A percentile compares a stretch with the other conserved stretches of the same genome.
Evolutionary conservation across 768 basidiomycete species (phyloP).

Genomic region (Boletellus ananas): DNA sequence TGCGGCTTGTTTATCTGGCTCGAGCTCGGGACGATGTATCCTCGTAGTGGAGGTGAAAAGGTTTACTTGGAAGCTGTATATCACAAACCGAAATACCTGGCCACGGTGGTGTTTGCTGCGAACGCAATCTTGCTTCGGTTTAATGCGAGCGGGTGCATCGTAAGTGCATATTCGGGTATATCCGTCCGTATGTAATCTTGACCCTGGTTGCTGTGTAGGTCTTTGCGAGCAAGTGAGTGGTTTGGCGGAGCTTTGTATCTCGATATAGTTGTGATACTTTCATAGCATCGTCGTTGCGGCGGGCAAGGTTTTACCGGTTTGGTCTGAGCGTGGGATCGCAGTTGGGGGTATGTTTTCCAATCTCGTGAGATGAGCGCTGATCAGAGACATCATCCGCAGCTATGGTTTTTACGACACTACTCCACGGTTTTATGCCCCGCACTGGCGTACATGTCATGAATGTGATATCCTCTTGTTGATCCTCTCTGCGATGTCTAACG

Average conservation of each 20-base stretch:
- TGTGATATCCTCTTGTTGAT: slow-evolving; percentile 20
- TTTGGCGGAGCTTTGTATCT: not conserved
- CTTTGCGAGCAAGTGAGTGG: slow-evolving; percentile 34
- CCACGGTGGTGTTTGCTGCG: slow-evolving; percentile 45
- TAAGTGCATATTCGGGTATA: slow-evolving; percentile 24
- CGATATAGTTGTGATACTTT: no score
- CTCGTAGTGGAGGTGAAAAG: slow-evolving; percentile 59
- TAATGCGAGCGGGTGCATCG: slow-evolving; percentile 45
- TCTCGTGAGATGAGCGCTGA: not conserved
- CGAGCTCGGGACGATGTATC: slow-evolving; percentile 61
- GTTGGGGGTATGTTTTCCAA: slow-evolving; percentile 19
- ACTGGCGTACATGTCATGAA: slow-evolving; percentile 52
- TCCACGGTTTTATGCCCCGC: slow-evolving; percentile 42
- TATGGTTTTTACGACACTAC: not conserved
- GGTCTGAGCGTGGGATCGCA: slow-evolving; percentile 57
- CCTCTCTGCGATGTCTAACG: slow-evolving; percentile 10
- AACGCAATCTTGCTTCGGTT: slow-evolving; percentile 45
- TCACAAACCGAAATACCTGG: slow-evolving; percentile 42
- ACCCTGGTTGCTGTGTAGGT: slow-evolving; percentile 14
- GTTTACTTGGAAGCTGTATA: slow-evolving; percentile 59
- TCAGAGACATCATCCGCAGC: not conserved
- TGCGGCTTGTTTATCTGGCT: slow-evolving; percentile 62
- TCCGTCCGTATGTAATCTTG: not conserved
- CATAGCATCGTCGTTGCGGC: slow-evolving; percentile 48
- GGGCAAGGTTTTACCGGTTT: slow-evolving; percentile 36